Percentiles rank a stretch among this genome's conserved stretches.
These are phyloP conservation scores for Hevea brasiliensis DNA, from an alignment of 345 rosid species.

Conservation along the genomic window DNA sequence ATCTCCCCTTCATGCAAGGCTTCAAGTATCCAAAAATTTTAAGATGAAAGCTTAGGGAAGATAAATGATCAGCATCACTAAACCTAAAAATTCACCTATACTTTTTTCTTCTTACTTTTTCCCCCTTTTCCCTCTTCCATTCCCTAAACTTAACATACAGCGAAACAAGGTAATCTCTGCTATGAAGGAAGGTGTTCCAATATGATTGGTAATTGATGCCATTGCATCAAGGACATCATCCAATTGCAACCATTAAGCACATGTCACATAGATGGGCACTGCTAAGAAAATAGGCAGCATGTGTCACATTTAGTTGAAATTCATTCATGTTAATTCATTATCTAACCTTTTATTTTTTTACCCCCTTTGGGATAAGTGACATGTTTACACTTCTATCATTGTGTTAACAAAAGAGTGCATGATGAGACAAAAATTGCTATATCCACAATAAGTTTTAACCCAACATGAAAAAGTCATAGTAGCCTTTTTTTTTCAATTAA, in stretches of 20 bases:
- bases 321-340: background rate
- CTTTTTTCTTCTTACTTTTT: background rate
- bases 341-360: background rate
- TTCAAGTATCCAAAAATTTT: slow-evolving; percentile 74
- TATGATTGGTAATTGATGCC: too few relatives aligned
- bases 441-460: background rate
- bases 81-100: background rate
- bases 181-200: too few relatives aligned
- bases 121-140: background rate
- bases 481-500: background rate
- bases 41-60: slow-evolving; percentile 9
- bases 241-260: slow-evolving; percentile 8
- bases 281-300: background rate
- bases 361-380: too few relatives aligned
- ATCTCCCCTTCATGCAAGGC: slow-evolving; percentile 98
- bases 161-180: background rate
- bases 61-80: slow-evolving; percentile 2
- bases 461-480: background rate
- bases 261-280: background rate
- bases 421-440: slow-evolving; percentile 5
- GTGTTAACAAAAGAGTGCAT: background rate
- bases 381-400: background rate
- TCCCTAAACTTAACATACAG: background rate
- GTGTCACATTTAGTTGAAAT: background rate
- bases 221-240: background rate